Conservation (phyloP, 2,329 filamentous ascomycete species). For the Akanthomyces lecanii region DNA sequence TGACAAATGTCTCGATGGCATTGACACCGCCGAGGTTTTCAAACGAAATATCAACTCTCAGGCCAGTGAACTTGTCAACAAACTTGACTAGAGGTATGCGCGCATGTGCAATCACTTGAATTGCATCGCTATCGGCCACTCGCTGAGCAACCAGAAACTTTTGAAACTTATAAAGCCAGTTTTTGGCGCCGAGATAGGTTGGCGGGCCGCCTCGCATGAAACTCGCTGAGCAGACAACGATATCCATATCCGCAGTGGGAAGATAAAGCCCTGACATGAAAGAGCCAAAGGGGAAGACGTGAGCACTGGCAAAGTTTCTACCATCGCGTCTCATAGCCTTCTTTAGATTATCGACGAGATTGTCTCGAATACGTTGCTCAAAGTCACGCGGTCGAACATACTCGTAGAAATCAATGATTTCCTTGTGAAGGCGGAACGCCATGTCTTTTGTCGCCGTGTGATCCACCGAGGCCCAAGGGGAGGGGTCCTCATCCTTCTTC, state of each 20-base stretch:
- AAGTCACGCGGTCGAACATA: constrained; percentile 74
- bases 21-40: constrained; percentile 80
- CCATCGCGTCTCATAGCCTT: constrained; percentile 48
- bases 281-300: constrained; percentile 80
- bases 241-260: constrained; percentile 83
- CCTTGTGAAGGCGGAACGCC: constrained; percentile 74
- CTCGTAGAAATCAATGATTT: constrained; percentile 84
- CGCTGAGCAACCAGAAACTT: constrained; percentile 51
- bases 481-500: constrained; percentile 37
- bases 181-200: constrained; percentile 46
- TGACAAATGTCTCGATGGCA: constrained; percentile 74
- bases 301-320: constrained; percentile 53
- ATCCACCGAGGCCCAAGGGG: constrained; percentile 61
- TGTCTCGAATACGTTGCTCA: constrained; percentile 69
- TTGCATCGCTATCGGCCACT: constrained; percentile 53
- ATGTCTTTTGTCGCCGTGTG: constrained; percentile 51
- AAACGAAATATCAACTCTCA: constrained; percentile 91
- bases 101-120: constrained; percentile 68
- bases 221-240: constrained; percentile 66
- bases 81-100: constrained; percentile 93
- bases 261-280: constrained; percentile 77
- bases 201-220: constrained; percentile 52
- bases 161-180: constrained; percentile 59
- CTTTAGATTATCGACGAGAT: constrained; percentile 67
- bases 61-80: constrained; percentile 68